phyloP scores from a whole-genome alignment of 1,284 basidiomycete species.

The Calocybe gambosa region DNA sequence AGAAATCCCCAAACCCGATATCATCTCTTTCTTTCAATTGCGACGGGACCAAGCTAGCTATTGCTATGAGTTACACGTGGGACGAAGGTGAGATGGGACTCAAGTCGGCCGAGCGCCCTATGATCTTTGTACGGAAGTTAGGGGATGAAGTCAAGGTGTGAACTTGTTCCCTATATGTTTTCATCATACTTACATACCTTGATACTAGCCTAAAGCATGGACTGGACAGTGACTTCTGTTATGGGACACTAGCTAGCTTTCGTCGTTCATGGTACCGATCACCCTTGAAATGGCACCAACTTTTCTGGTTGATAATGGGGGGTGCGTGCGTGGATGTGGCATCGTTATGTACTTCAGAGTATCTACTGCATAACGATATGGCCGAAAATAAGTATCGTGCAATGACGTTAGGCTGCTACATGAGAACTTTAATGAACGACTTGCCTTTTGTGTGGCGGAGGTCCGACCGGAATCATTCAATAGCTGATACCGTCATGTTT shows the following conservation, averaged over 20 bases:
- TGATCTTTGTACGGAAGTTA: slow-evolving; percentile 40
- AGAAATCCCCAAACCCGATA: slow-evolving; percentile 70
- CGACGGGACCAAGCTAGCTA: slow-evolving; percentile 77
- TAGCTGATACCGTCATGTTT: slow-evolving; percentile 16
- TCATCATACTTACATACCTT: not conserved
- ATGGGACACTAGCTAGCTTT: not conserved
- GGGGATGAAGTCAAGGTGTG: slow-evolving; percentile 58
- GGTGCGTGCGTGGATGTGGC: too few relatives aligned
- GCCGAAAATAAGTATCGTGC: too few relatives aligned
- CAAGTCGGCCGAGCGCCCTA: slow-evolving; percentile 41
- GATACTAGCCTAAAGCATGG: not conserved
- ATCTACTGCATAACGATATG: too few relatives aligned
- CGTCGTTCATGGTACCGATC: too few relatives aligned
- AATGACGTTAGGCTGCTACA: too few relatives aligned
- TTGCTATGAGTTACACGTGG: slow-evolving; percentile 83
- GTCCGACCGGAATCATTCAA: slow-evolving; percentile 13
- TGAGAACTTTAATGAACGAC: not conserved
- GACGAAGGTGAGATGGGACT: slow-evolving; percentile 75
- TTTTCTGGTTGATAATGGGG: too few relatives aligned
- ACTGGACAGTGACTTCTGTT: too few relatives aligned
- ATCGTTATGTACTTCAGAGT: too few relatives aligned
- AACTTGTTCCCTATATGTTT: not conserved
- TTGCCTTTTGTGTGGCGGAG: slow-evolving; percentile 14
- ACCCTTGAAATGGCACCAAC: too few relatives aligned
- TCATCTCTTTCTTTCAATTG: slow-evolving; percentile 76